A percentile compares a stretch with the other conserved stretches of the same genome.
phyloP scores from a whole-genome alignment of 169 alveolate genomes.

The Cryptosporidium ryanae region DNA sequence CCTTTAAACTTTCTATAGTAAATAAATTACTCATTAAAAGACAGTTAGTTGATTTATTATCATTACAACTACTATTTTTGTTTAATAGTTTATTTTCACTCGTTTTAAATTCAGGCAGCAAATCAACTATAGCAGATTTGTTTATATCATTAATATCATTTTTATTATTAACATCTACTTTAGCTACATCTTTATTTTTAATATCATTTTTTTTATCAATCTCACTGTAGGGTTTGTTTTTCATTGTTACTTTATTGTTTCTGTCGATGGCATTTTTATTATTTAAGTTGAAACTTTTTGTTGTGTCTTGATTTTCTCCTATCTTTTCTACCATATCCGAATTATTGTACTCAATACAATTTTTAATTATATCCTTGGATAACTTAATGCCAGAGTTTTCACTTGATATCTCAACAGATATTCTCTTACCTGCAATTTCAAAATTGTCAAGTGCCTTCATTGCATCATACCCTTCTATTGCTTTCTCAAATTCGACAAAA shows the following conservation, averaged over 20 bases:
- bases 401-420: conserved; percentile 86
- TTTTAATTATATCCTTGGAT: conserved; percentile 30
- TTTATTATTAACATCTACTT: conserved; percentile 84
- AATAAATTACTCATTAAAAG: conserved; percentile 86
- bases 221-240: too few relatives aligned
- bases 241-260: conserved; percentile 15
- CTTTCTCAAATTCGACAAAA: conserved; percentile 88
- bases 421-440: conserved; percentile 91
- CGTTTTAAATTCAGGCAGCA: conserved; percentile 22
- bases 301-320: conserved; percentile 2
- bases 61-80: conserved; percentile 66
- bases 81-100: conserved; percentile 83
- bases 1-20: conserved; percentile 80
- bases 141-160: conserved; percentile 4
- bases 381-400: conserved; percentile 76
- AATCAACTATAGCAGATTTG: too few relatives aligned
- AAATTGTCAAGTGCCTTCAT: conserved; percentile 93
- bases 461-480: conserved; percentile 96
- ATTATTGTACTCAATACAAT: background rate
- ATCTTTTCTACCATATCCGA: conserved; percentile 43
- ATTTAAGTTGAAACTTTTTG: background rate
- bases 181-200: conserved; percentile 80
- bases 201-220: background rate
- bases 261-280: conserved; percentile 47
- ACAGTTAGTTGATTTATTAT: conserved; percentile 69